Evolutionary conservation across 1,284 basidiomycete species (phyloP).

Genomic region (Cryptococcus deneoformans): DNA sequence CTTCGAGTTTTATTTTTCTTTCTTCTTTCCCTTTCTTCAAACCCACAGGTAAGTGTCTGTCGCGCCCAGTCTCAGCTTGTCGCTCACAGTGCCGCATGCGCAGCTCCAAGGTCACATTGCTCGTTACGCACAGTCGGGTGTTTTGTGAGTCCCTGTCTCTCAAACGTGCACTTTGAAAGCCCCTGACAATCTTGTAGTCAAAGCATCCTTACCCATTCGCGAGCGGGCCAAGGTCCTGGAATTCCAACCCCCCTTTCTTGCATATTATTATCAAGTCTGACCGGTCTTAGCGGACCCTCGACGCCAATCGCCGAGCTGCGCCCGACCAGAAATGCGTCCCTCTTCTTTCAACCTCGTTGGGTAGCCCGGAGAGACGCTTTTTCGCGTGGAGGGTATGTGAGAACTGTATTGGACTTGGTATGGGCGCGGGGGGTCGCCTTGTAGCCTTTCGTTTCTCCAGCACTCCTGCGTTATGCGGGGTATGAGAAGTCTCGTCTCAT

Average conservation of each 20-base stretch:
- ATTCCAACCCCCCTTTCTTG: constrained; percentile 44
- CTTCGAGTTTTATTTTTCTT: constrained; percentile 5
- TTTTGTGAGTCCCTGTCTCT: not conserved
- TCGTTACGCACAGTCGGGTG: not conserved
- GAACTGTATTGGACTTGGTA: constrained; percentile 34
- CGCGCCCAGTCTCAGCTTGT: too few relatives aligned
- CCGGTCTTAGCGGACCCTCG: constrained; percentile 44
- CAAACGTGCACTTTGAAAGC: constrained; percentile 43
- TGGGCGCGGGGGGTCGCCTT: constrained; percentile 42
- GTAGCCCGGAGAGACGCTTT: constrained; percentile 33
- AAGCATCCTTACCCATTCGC: constrained; percentile 31
- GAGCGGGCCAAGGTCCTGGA: constrained; percentile 53
- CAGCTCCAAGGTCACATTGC: not conserved
- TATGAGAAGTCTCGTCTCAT: not conserved
- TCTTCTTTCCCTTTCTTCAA: constrained; percentile 3
- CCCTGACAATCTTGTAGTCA: constrained; percentile 47
- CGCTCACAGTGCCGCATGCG: too few relatives aligned
- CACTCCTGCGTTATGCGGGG: too few relatives aligned
- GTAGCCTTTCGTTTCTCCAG: constrained; percentile 9
- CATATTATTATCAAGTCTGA: constrained; percentile 10
- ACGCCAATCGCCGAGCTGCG: constrained; percentile 34
- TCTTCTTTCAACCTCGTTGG: constrained; percentile 5
- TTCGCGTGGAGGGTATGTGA: constrained; percentile 28
- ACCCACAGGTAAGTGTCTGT: constrained; percentile 9
- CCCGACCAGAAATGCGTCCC: constrained; percentile 51